Conservation (phyloP, 2,329 filamentous ascomycete species). For the Colletotrichum musae region DNA sequence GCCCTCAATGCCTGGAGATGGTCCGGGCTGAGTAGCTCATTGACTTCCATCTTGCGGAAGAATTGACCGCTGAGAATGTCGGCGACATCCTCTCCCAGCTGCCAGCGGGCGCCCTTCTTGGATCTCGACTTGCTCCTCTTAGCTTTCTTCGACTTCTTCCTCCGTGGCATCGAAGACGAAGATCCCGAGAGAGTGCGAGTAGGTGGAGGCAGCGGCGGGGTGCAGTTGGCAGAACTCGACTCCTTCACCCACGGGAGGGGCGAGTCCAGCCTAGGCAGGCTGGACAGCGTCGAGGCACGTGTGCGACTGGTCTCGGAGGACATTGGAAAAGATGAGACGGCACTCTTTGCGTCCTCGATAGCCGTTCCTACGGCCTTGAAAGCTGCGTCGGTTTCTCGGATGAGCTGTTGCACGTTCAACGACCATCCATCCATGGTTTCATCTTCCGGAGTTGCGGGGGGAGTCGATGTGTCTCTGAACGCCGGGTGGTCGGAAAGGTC, state of each 20-base stretch:
- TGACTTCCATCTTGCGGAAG: constrained; percentile 69
- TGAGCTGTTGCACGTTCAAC: constrained; percentile 60
- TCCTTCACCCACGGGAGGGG: constrained; percentile 38
- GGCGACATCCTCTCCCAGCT: constrained; percentile 69
- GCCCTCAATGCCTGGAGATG: constrained; percentile 46
- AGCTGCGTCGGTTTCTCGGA: constrained; percentile 65
- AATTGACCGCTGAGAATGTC: constrained; percentile 69
- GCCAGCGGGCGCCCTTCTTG: constrained; percentile 62
- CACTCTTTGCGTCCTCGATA: constrained; percentile 54
- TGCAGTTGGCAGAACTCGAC: constrained; percentile 42
- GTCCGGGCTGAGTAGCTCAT: constrained; percentile 71
- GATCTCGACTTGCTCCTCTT: constrained; percentile 42
- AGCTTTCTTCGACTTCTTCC: constrained; percentile 58
- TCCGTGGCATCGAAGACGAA: constrained; percentile 54
- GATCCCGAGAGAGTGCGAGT: constrained; percentile 49
- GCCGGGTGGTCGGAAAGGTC: constrained; percentile 25
- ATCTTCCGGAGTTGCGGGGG: constrained; percentile 24
- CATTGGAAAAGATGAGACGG: constrained; percentile 43
- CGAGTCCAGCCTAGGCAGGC: constrained; percentile 36
- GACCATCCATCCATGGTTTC: constrained; percentile 45
- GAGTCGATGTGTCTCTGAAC: constrained; percentile 12
- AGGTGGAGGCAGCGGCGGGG: constrained; percentile 45
- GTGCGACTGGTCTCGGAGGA: not conserved
- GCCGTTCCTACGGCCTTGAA: constrained; percentile 62
- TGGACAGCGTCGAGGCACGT: constrained; percentile 33